These are phyloP conservation scores for Citrus sinensis DNA, from an alignment of 345 rosid genomes.

Conservation along the genomic window DNA sequence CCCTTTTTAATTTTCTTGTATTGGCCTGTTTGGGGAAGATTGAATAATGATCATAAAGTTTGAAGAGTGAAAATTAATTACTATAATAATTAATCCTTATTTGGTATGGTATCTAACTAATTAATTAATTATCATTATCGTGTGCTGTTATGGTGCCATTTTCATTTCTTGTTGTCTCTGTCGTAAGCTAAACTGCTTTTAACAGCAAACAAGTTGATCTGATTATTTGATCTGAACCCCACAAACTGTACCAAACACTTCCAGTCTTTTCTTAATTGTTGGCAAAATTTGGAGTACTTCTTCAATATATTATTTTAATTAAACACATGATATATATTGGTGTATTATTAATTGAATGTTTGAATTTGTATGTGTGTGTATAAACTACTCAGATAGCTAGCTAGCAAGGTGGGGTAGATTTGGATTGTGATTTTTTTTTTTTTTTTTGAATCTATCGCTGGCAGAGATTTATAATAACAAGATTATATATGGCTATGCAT, in stretches of 20 bases:
- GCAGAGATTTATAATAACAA: slow-evolving; percentile 18
- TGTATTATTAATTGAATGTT: not conserved
- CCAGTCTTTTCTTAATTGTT: not conserved
- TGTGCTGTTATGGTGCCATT: slow-evolving; percentile 9
- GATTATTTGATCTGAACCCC: not conserved
- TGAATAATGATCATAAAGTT: slow-evolving; percentile 23
- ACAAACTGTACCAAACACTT: not conserved
- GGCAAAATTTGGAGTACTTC: not conserved
- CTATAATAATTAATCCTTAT: not conserved
- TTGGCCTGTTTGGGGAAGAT: slow-evolving; percentile 19
- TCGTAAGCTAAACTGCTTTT: slow-evolving; percentile 6
- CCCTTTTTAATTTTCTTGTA: not conserved
- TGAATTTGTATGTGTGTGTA: too few species aligned
- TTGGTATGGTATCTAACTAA: slow-evolving; percentile 3
- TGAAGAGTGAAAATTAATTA: slow-evolving; percentile 24
- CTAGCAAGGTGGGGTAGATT: slow-evolving; percentile 7
- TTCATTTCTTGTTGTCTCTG: slow-evolving; percentile 15
- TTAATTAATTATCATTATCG: slow-evolving; percentile 12
- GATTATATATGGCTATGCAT: slow-evolving; percentile 16
- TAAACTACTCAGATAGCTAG: not conserved
- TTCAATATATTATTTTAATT: not conserved
- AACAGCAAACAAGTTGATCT: not conserved
- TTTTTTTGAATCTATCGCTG: slow-evolving; percentile 14
- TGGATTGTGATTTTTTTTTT: slow-evolving; percentile 11
- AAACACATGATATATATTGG: not conserved